These are phyloP conservation scores for Globisporangium paroecandrum DNA, from an alignment of 352 stramenopile genomes.

Conservation along the genomic window DNA sequence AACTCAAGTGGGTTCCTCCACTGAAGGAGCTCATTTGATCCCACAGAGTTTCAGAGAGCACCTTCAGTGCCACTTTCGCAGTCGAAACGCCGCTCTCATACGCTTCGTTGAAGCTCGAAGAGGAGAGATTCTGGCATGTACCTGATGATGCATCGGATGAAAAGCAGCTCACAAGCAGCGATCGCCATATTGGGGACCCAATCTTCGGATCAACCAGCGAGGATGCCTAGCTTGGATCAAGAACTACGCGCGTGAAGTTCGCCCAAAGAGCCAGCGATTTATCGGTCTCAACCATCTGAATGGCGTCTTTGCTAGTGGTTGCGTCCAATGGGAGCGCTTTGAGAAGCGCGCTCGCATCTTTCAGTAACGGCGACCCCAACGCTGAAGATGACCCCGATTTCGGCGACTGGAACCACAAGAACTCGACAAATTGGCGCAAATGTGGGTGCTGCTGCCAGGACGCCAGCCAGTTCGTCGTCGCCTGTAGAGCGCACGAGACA, in stretches of 20 bases:
- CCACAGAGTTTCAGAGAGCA: neutral
- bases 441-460: conserved; percentile 52
- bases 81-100: conserved; percentile 4
- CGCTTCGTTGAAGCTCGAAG: neutral
- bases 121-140: conserved; percentile 18
- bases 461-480: conserved; percentile 44
- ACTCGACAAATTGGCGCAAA: conserved; percentile 46
- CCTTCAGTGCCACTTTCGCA: neutral
- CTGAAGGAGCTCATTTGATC: neutral
- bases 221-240: conserved; percentile 27
- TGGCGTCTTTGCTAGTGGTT: neutral
- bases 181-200: conserved; percentile 40
- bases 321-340: conserved; percentile 22
- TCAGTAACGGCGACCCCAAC: neutral
- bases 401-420: conserved; percentile 35
- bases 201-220: conserved; percentile 29
- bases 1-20: neutral
- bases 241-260: conserved; percentile 22
- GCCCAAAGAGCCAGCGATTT: conserved; percentile 9
- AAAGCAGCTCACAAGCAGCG: conserved; percentile 36
- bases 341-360: conserved; percentile 18
- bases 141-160: conserved; percentile 26
- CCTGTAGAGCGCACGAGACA: conserved; percentile 36
- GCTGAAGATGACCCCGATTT: conserved; percentile 10
- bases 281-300: neutral